A percentile compares a stretch with the other conserved stretches of the same genome.
These are phyloP conservation scores for Pseudohalonectria lignicola DNA, from an alignment of 2,329 filamentous ascomycete genomes.

Conservation along the genomic window DNA sequence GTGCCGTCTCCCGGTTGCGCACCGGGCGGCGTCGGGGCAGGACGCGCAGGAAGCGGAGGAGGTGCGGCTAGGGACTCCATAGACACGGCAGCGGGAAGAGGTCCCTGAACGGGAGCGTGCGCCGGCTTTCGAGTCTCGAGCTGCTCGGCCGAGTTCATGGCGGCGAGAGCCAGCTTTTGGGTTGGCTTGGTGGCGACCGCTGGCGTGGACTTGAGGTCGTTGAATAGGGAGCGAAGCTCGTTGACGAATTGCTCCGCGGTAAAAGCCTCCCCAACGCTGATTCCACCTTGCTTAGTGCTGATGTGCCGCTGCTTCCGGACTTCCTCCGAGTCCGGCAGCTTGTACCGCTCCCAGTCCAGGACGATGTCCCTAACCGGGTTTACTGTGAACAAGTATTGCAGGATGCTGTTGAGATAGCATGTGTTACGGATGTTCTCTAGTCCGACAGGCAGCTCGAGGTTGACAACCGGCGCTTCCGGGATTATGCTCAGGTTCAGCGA, in stretches of 20 bases:
- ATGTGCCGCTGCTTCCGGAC: constrained; percentile 40
- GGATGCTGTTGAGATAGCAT: constrained; percentile 91
- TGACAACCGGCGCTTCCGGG: constrained; percentile 15
- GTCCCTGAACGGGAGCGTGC: too few relatives aligned
- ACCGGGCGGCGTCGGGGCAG: constrained; percentile 27
- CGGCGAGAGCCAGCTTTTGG: constrained; percentile 68
- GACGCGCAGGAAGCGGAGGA: constrained; percentile 39
- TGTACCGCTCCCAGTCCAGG: constrained; percentile 60
- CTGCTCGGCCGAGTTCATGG: constrained; percentile 37
- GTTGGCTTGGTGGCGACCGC: constrained; percentile 56
- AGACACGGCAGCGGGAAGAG: too few relatives aligned
- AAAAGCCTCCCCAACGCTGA: constrained; percentile 15
- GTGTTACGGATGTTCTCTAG: constrained; percentile 94
- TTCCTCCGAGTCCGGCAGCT: constrained; percentile 55
- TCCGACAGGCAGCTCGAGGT: constrained; percentile 62
- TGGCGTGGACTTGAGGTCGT: constrained; percentile 54
- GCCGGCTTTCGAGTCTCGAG: constrained; percentile 9
- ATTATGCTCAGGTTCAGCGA: neutral
- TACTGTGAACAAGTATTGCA: constrained; percentile 92
- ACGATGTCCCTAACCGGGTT: constrained; percentile 72
- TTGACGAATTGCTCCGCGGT: constrained; percentile 62
- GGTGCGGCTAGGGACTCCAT: constrained; percentile 7
- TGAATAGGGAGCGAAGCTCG: constrained; percentile 61
- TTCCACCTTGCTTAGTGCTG: constrained; percentile 23
- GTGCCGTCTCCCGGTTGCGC: constrained; percentile 13